Base-by-base conservation (phyloP, 805 yeast species). In the Millerozyma acaciae region DNA sequence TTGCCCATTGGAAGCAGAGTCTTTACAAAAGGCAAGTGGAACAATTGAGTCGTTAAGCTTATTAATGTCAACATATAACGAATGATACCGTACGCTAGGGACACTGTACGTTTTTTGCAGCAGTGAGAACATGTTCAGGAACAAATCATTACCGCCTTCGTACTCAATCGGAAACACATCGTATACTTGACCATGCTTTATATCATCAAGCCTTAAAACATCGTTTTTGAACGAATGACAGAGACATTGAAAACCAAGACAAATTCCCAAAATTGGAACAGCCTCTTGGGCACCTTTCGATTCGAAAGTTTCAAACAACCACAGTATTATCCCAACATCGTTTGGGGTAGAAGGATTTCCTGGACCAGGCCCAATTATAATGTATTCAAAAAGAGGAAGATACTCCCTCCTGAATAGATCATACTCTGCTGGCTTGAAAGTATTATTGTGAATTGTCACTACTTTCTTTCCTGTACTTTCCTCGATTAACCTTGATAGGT, bases 311-410 rank as follows among this genome's bases (percentile, higher is more conserved):
- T 60, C 47, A 16, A 41, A 58, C 37, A 72, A 75, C 82, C 43
- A 89, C 38, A 78, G 74, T 10, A 89, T 75, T 8, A 87, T 70
- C 0, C 96, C 96, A 18, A 82, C 75, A 48, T 89, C 97, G 2
- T 51, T 44, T 22, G 4, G 70, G 49, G 45, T 64, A 1, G 60
- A 56, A 0, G 98, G 98, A 45, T 84, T 77, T 0, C 99, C 99
- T 0, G 99, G 99, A 0, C 99, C 99, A 0, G 99, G 99, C 0
- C 98, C 98, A 6, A 93, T 70, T 0, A 93, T 77, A 3, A 93
- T 67, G 21, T 87, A 87, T 37, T 84, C 86, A 44, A 86, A 78
- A 6, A 63, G 50, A 1, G 68, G 63, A 13, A 85, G 50, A 37
- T 71, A 66, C 2, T 48, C 38, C 5, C 46, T 44, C 30, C 83